phyloP scores from a whole-genome alignment of 306 rosid genomes.

The Elaeagnus macrophylla region DNA sequence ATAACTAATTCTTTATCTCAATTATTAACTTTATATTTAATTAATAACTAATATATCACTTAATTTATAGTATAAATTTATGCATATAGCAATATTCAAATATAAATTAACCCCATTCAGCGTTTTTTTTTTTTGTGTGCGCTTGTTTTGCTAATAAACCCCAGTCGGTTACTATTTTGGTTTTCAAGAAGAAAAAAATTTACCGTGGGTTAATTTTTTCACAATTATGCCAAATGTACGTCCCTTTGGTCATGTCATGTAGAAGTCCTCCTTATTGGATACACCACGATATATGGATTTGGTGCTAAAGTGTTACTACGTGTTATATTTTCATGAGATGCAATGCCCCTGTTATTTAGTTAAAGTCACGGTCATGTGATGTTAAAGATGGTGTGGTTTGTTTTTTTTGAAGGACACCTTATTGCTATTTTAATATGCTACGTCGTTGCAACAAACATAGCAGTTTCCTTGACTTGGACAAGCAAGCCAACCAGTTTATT shows the following conservation, averaged over 20 bases:
- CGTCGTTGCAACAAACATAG: slow-evolving; percentile 57
- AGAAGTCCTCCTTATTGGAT: background rate
- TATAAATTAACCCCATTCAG: too few species aligned
- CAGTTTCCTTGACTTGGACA: slow-evolving; percentile 71
- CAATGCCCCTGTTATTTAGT: slow-evolving; percentile 8
- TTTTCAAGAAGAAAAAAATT: too few species aligned
- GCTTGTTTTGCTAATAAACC: too few species aligned
- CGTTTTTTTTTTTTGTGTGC: too few species aligned
- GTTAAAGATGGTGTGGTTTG: slow-evolving; percentile 12
- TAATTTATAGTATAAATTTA: too few species aligned
- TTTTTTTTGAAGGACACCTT: slow-evolving; percentile 8
- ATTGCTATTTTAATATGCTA: slow-evolving; percentile 16
- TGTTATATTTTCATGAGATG: slow-evolving; percentile 18
- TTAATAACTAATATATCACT: too few species aligned
- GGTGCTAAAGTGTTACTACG: slow-evolving; percentile 6
- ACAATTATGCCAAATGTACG: background rate
- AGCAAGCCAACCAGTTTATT: slow-evolving; percentile 41
- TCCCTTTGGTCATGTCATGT: background rate
- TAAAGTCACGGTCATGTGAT: slow-evolving; percentile 24
- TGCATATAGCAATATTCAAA: too few species aligned
- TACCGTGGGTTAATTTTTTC: too few species aligned
- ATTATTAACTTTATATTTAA: too few species aligned
- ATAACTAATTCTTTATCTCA: too few species aligned
- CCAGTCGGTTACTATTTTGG: too few species aligned
- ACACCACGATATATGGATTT: slow-evolving; percentile 21